Conservation (phyloP, 257 asterid genomes). For the Penstemon davidsonii region DNA sequence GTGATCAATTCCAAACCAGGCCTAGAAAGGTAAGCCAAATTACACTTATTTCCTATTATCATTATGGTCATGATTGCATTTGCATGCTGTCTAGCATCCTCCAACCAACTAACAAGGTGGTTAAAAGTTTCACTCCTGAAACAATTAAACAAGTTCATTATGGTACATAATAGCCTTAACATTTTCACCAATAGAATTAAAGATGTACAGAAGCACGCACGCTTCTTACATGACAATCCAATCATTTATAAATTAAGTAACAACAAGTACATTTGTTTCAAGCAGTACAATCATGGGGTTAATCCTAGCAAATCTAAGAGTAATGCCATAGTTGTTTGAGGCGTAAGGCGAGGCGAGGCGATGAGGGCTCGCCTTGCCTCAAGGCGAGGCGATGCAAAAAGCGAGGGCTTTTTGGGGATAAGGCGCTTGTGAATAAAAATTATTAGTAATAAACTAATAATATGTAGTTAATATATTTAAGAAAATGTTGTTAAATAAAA, state of each 20-base stretch:
- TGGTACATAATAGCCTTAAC: background rate
- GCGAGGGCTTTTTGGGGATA: no score
- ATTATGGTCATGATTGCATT: conserved; percentile 82
- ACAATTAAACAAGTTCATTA: conserved; percentile 22
- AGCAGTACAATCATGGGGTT: no score
- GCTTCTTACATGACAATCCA: background rate
- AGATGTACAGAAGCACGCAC: background rate
- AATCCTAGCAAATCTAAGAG: background rate
- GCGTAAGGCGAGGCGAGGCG: no score
- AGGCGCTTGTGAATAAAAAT: no score
- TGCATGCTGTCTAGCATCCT: conserved; percentile 89
- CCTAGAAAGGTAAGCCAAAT: conserved; percentile 72
- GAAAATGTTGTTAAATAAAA: no score
- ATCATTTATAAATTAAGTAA: background rate
- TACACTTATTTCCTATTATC: conserved; percentile 79
- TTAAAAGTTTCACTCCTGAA: conserved; percentile 88
- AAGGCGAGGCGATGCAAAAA: no score
- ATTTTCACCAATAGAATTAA: background rate
- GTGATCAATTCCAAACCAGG: no score
- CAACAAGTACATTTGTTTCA: background rate
- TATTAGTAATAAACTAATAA: no score
- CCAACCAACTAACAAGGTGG: conserved; percentile 92
- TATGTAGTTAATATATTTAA: no score
- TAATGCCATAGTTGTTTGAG: no score
- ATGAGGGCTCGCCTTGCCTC: no score